Evolutionary conservation across 495 filamentous ascomycete genomes (phyloP).

Genomic region (Penicillium lagena): DNA sequence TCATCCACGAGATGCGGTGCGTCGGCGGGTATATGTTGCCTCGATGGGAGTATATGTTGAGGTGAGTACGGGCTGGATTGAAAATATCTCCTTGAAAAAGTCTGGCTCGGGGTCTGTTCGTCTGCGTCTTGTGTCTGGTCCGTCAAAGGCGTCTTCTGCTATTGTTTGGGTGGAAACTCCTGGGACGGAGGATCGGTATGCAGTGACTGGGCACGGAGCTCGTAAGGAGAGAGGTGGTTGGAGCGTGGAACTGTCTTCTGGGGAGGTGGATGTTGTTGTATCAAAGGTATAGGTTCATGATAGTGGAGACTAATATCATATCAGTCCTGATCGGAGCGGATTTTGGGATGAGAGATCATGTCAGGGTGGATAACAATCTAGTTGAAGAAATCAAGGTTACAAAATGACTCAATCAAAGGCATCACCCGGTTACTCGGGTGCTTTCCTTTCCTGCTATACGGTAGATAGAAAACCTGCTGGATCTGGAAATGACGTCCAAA

Average conservation of each 20-base stretch:
- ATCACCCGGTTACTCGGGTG: too few species aligned
- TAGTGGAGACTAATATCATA: slow-evolving; percentile 12
- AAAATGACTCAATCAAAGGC: too few species aligned
- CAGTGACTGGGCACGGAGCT: neutral
- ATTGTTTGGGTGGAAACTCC: slow-evolving; percentile 8
- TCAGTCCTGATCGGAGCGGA: too few species aligned
- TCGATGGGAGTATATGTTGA: slow-evolving; percentile 31
- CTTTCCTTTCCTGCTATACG: too few species aligned
- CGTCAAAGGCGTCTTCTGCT: neutral
- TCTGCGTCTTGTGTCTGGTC: slow-evolving; percentile 1
- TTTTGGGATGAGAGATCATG: too few species aligned
- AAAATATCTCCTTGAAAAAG: slow-evolving; percentile 16
- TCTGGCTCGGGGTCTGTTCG: neutral
- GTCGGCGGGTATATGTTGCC: slow-evolving; percentile 36
- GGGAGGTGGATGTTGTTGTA: slow-evolving; percentile 2
- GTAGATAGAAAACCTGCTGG: too few species aligned
- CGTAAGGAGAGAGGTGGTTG: slow-evolving; percentile 4
- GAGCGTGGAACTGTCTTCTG: slow-evolving; percentile 3
- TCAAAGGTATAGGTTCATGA: slow-evolving; percentile 1
- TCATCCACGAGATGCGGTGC: slow-evolving; percentile 32
- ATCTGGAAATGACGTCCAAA: too few species aligned
- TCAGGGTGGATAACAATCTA: too few species aligned
- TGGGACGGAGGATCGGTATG: slow-evolving; percentile 1
- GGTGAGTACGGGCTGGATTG: slow-evolving; percentile 33
- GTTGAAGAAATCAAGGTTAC: too few species aligned